Percentiles rank a stretch among this genome's conserved stretches.
These are phyloP conservation scores for Epipyxis sp. DNA, from an alignment of 108 stramenopile species.

Conservation along the genomic window DNA sequence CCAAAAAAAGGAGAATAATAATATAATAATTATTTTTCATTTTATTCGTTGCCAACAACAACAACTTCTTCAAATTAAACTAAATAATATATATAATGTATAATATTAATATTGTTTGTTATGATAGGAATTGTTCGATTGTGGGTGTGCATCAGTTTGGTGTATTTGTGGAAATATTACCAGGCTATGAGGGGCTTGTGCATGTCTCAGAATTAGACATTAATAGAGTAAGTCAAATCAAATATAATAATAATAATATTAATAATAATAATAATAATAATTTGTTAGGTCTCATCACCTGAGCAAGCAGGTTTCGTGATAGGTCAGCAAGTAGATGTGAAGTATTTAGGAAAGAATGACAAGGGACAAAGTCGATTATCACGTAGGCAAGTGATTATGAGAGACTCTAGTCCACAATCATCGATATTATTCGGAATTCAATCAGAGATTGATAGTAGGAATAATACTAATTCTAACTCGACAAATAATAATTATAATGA, in stretches of 20 bases:
- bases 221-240: slow-evolving; percentile 22
- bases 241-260: slow-evolving; percentile 4
- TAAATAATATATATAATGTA: no score
- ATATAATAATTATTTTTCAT: no score
- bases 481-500: no score
- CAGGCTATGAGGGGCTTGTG: slow-evolving; percentile 46
- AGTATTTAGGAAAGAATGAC: slow-evolving; percentile 39
- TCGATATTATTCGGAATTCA: no score
- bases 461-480: no score
- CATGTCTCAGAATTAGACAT: slow-evolving; percentile 47
- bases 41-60: no score
- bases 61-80: no score
- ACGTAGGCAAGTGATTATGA: slow-evolving; percentile 33
- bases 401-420: slow-evolving; percentile 30
- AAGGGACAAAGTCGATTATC: slow-evolving; percentile 40
- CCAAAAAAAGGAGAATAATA: no score
- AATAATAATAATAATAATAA: background rate
- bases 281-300: background rate
- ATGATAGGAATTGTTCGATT: slow-evolving; percentile 32
- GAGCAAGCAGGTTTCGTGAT: background rate
- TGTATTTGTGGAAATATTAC: slow-evolving; percentile 44
- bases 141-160: slow-evolving; percentile 42
- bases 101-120: no score
- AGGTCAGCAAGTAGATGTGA: slow-evolving; percentile 11
- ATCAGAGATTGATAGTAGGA: no score